Base-by-base conservation (phyloP, 192 early-diverging fungal genomes). In the Entophlyctis luteolus region DNA sequence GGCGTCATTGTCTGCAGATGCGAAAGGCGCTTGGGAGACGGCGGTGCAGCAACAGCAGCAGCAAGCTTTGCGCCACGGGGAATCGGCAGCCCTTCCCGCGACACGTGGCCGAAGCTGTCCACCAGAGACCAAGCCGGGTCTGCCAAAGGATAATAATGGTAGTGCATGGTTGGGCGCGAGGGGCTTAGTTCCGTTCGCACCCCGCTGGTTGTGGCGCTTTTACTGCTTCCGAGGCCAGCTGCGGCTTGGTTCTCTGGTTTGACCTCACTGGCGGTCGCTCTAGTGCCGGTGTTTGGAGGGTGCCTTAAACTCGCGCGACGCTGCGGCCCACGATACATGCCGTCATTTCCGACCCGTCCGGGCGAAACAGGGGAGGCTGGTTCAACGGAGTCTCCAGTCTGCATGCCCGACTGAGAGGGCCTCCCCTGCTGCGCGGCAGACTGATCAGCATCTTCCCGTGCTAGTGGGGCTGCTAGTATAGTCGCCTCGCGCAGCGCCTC, bases 41-140 rank as follows among this genome's bases (percentile, higher is more conserved):
- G 49, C 28, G 49, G 49, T 8, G 49, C 8, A 6, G 49, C 5
- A 16, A 28, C 20, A 25, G 49, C 12, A 6, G 18, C 25, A 28
- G 8, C 25, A 10, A 25, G 20, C 20, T 52, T 28, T 10, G 49
- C 5, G 49, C 6, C 49, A 5, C 20, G 8, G 49, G 49, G 49
- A 52, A 52, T 5, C 25, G 20, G 25, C 49, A 8, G 12, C 25
- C 49, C 18, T 22, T 57, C 16, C 14, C 55, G 55, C 55, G 33
- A 25, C 10, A 10, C 22, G 6, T 20, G 20, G 39, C 28, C 20
- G 32, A 37, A 63, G 20, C 18, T 37, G 48, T 63, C 60, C 25
- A 63, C 34, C 20, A 63, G 27, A 5, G 60, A 63, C 60, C 60
- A 63, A 6, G 60, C 60, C 25, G 60, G 60, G 36, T 63, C 60